Percentiles rank a stretch among this genome's conserved stretches.
Evolutionary conservation across 1,284 basidiomycete species (phyloP).

Genomic region (Phaffia rhodozyma): DNA sequence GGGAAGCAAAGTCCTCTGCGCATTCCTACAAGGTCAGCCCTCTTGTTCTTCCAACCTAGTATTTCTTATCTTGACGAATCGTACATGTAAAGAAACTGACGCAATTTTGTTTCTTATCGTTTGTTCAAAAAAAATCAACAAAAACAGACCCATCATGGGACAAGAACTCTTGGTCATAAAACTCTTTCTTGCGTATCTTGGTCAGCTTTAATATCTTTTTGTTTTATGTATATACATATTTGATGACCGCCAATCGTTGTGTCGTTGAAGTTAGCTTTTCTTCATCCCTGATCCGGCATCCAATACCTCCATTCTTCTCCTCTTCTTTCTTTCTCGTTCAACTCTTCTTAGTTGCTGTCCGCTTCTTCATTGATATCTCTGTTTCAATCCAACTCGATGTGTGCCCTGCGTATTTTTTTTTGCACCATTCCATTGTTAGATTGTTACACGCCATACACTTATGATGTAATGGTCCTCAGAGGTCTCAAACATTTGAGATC

Average conservation of each 20-base stretch:
- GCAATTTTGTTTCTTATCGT: background rate
- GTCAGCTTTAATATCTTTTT: background rate
- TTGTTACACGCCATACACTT: no score
- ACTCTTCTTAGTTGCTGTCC: background rate
- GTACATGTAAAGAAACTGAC: no score
- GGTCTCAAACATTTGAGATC: no score
- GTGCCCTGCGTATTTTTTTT: no score
- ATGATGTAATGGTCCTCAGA: no score
- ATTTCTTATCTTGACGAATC: background rate
- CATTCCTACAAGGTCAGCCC: slow-evolving; percentile 66
- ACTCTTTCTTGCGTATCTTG: background rate
- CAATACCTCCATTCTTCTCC: background rate
- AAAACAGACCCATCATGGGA: slow-evolving; percentile 32
- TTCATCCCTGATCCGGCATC: background rate
- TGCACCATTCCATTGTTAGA: no score
- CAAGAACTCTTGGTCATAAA: slow-evolving; percentile 22
- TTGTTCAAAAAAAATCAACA: background rate
- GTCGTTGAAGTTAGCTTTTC: background rate
- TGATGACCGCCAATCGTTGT: no score
- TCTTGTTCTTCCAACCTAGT: background rate
- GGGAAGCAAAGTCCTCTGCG: slow-evolving; percentile 90
- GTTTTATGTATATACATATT: background rate
- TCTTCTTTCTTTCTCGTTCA: background rate
- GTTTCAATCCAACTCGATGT: background rate
- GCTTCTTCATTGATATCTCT: background rate